Base-by-base conservation (phyloP, 371 early-diverging fungal species). In the Mucor plumbeus region DNA sequence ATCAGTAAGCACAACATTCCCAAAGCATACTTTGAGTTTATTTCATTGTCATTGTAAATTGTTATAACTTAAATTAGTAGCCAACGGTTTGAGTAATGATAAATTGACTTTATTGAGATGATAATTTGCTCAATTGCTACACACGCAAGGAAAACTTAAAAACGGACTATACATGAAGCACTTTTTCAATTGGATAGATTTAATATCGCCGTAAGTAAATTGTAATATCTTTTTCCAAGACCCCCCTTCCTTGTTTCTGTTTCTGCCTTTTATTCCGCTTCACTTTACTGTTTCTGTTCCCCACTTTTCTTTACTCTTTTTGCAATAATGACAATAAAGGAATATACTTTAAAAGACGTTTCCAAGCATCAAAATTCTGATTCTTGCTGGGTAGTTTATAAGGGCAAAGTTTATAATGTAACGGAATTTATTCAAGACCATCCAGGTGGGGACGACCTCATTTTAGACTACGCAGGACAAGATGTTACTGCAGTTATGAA, bases 351-450 rank as follows among this genome's bases (percentile, higher is more conserved):
- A 10, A 36, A 62, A 13, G 61, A 73, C 33, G 57, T 73, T 9
- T 54, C 67, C 40, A 69, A 64, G 34, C 74, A 73, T 31, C 56
- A 50, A 3, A 53, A 61, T 36, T 55, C 56, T 21, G 67, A 73
- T 14, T 73, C 74, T 34, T 87, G 91, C 65, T 92, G 92, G 93
- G 86, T 95, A 21, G 81, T 92, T 48, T 83, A 86, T 68, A 77
- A 88, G 26, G 85, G 84, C 68, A 85, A 87, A 41, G 92, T 96
- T 40, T 96, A 94, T 70, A 91, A 96, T 79, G 84, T 96, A 38
- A 90, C 96, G 4, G 80, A 81, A n/a, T 96, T 96, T 76, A 84
- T 87, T 19, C 73, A 79, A 14, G 91, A 88, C 74, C 95, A 94
- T 72, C 95, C 94, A 0, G 94, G 95, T 63, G 94, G 93, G 48